A percentile compares a stretch with the other conserved stretches of the same genome.
These are phyloP conservation scores for Aspergillus hiratsukae DNA, from an alignment of 2,329 filamentous ascomycete species.

Conservation along the genomic window DNA sequence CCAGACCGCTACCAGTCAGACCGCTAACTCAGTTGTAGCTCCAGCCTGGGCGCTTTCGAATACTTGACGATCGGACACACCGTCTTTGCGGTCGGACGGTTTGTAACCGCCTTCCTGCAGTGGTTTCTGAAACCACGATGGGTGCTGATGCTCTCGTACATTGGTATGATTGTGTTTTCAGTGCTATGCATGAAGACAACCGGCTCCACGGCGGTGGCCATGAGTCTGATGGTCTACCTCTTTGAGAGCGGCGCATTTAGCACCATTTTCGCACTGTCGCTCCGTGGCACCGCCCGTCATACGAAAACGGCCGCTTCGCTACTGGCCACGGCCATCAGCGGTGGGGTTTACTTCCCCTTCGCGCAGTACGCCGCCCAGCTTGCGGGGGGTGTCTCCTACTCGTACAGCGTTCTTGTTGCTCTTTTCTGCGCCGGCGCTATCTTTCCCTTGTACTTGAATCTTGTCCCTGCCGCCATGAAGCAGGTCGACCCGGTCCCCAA, in stretches of 20 bases:
- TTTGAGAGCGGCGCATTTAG: constrained; percentile 59
- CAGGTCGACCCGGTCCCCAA: constrained; percentile 49
- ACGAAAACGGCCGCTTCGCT: constrained; percentile 55
- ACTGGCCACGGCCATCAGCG: constrained; percentile 51
- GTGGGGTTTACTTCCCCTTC: constrained; percentile 53
- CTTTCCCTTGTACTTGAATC: constrained; percentile 53
- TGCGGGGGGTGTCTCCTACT: constrained; percentile 40
- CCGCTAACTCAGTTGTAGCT: constrained; percentile 4
- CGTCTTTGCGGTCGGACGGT: constrained; percentile 55
- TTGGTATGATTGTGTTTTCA: constrained; percentile 50
- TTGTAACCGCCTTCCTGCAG: constrained; percentile 50
- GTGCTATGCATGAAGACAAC: constrained; percentile 49
- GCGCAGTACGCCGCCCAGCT: constrained; percentile 47
- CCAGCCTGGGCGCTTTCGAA: constrained; percentile 32
- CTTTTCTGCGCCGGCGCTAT: constrained; percentile 48
- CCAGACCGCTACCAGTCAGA: background rate
- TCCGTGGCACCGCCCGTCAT: constrained; percentile 55
- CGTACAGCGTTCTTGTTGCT: constrained; percentile 51
- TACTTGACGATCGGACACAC: constrained; percentile 54
- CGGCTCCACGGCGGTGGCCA: constrained; percentile 42
- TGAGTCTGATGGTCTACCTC: constrained; percentile 52
- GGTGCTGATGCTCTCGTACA: constrained; percentile 52
- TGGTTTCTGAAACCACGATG: constrained; percentile 55
- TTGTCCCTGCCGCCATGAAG: constrained; percentile 43
- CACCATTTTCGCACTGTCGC: constrained; percentile 54